Percentiles rank a stretch among this genome's conserved stretches.
phyloP scores from a whole-genome alignment of 2,329 filamentous ascomycete genomes.

The Clarireedia paspali region DNA sequence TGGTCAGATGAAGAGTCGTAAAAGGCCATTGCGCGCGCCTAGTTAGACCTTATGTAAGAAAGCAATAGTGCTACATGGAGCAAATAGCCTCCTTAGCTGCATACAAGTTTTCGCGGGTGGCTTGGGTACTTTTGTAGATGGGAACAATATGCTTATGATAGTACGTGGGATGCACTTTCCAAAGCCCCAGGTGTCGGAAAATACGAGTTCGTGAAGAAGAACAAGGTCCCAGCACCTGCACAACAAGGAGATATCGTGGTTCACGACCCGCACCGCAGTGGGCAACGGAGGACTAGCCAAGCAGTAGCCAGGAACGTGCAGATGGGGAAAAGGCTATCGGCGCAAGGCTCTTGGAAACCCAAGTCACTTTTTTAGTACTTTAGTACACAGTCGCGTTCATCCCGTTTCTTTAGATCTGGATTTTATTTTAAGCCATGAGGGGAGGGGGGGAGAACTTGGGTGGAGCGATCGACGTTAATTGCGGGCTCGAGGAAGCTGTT shows the following conservation, averaged over 20 bases:
- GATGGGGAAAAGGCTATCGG: neutral
- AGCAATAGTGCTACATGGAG: conserved; percentile 7
- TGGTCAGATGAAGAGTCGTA: conserved; percentile 17
- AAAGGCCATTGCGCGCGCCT: conserved; percentile 12
- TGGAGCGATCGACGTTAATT: neutral
- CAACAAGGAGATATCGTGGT: neutral
- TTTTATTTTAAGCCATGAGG: conserved; percentile 1
- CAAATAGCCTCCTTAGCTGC: conserved; percentile 3
- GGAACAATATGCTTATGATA: neutral
- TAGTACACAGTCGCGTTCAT: neutral
- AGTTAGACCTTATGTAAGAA: conserved; percentile 10
- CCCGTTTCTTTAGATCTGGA: neutral
- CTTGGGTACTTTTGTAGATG: neutral
- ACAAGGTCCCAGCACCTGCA: neutral
- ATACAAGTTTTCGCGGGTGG: conserved; percentile 5
- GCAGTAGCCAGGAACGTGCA: conserved; percentile 6
- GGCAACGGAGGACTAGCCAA: neutral
- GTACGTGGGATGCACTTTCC: neutral
- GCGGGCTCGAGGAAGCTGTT: neutral
- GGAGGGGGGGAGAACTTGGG: neutral
- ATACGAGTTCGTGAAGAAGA: neutral
- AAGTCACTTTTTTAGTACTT: neutral
- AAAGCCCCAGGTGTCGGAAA: neutral
- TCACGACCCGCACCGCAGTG: neutral
- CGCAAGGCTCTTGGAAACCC: neutral